Conservation (phyloP, 2,329 filamentous ascomycete species). For the Exophiala dermatitidis region DNA sequence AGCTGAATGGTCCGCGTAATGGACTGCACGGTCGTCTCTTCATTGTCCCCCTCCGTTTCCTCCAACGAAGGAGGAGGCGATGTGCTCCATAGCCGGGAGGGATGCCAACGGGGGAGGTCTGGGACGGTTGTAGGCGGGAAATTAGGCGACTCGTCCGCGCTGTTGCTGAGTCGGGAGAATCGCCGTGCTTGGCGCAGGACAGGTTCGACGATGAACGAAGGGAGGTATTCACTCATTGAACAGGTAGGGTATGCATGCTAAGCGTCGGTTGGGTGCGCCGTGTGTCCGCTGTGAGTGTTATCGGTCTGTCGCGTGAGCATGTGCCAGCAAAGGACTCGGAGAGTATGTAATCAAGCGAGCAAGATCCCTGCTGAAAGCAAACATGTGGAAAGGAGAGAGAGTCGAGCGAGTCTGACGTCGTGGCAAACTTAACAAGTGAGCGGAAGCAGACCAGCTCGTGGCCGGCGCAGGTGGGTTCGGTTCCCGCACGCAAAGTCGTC, state of each 20-base stretch:
- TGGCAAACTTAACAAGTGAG: not conserved
- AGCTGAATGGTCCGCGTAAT: constrained; percentile 25
- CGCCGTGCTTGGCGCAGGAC: constrained; percentile 39
- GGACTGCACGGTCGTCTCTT: constrained; percentile 25
- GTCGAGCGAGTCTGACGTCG: constrained; percentile 5
- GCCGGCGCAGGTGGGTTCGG: too few species aligned
- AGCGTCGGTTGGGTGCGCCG: not conserved
- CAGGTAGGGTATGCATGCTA: constrained; percentile 9
- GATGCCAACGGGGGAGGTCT: constrained; percentile 25
- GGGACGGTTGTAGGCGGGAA: constrained; percentile 24
- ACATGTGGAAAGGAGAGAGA: constrained; percentile 9
- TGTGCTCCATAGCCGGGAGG: constrained; percentile 24
- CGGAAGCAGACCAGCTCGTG: too few species aligned
- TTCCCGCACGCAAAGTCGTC: not conserved
- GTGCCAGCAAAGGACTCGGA: not conserved
- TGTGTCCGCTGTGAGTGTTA: not conserved
- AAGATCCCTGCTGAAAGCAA: not conserved
- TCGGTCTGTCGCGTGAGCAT: not conserved
- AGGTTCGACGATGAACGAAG: constrained; percentile 39
- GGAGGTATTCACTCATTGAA: constrained; percentile 41
- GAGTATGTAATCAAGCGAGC: constrained; percentile 3
- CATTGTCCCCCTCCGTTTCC: constrained; percentile 17
- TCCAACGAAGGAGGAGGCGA: constrained; percentile 20
- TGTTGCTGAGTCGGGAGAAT: constrained; percentile 31
- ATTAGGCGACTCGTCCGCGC: constrained; percentile 24